Percentiles rank a stretch among this genome's conserved stretches.
These are phyloP conservation scores for Calonectria crousiana DNA, from an alignment of 2,329 filamentous ascomycete genomes.

Conservation along the genomic window DNA sequence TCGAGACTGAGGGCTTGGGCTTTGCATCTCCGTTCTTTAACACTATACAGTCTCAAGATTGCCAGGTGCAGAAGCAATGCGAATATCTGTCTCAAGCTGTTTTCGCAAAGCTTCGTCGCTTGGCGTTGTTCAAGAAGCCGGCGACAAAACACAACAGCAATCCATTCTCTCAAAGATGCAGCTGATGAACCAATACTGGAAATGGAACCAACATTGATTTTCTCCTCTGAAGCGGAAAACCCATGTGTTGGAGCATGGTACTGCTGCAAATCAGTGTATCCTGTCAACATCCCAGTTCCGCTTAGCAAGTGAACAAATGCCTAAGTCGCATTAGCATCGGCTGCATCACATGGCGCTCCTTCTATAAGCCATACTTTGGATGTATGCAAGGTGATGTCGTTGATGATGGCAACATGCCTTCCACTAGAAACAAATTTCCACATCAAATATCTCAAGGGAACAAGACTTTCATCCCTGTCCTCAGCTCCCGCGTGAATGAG, in stretches of 20 bases:
- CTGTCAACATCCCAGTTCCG: neutral
- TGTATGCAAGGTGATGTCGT: constrained; percentile 72
- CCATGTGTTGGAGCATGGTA: neutral
- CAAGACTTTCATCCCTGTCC: constrained; percentile 53
- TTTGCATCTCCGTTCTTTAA: constrained; percentile 32
- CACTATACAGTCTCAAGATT: constrained; percentile 20
- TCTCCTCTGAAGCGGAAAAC: neutral
- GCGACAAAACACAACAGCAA: constrained; percentile 26
- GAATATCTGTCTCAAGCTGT: constrained; percentile 20
- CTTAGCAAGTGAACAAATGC: constrained; percentile 33
- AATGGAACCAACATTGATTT: neutral
- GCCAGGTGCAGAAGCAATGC: constrained; percentile 29
- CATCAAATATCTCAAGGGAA: constrained; percentile 52
- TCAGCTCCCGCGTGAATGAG: constrained; percentile 74
- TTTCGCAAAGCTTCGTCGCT: neutral
- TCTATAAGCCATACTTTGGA: constrained; percentile 63
- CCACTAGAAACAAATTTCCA: constrained; percentile 63
- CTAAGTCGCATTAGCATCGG: constrained; percentile 16
- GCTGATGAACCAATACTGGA: neutral
- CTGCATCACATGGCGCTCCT: neutral
- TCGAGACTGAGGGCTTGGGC: neutral
- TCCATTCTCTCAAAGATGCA: constrained; percentile 25
- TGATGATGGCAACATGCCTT: constrained; percentile 73
- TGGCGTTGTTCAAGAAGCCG: constrained; percentile 20
- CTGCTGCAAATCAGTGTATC: neutral